Evolutionary conservation across 768 basidiomycete species (phyloP), one percentile per base, ranked within the genome.

Genomic region (Leccinellum albellum): DNA sequence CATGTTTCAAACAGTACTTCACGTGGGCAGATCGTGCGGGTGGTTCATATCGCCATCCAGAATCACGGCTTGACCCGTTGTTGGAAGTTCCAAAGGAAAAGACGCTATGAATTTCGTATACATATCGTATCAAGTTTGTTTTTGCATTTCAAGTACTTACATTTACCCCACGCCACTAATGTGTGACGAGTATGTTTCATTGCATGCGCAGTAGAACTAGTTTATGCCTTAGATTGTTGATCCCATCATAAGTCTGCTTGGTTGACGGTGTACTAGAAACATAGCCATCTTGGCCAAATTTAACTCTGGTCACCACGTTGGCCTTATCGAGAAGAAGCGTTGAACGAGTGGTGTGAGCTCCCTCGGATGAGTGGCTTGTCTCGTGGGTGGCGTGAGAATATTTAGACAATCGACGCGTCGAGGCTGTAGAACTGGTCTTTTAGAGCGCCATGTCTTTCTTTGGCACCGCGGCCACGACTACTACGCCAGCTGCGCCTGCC

Each of bases 21-120:
- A 97, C 94, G 37, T 95, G 89, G 87, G 92, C 91, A 20, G 97
- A 98, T 73, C 83, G 85, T 47, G 78, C 78, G 54, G 86, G 85
- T 55, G 86, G 85, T 47, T 94, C 94, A 14, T 98, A 98, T 75
- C 88, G 94, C 44, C 87, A 94, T 57, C 97, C 97, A 4, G 83
- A 83, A 50, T 83, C 87, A 3, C 77, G 80, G 45, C 82, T 96
- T 31, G 97, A 99, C 69, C 97, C 96, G 3, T 66, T 97, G 49
- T 77, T 90, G 28, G 89, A 92, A 62, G 68, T 75, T 17, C 61
- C 69, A 50, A 71, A 74, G 13, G 66, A 73, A 44, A 73, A 76
- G 55, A 26, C 31, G 0, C 51, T 37, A 46, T 71, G 46, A 63
- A 9, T 24, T 29, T 8, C 7, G 3, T 14, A n/a, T 24, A 7